A percentile compares a stretch with the other conserved stretches of the same genome.
Conservation (phyloP, 2,329 filamentous ascomycete species). For the Achaetomium macrosporum region DNA sequence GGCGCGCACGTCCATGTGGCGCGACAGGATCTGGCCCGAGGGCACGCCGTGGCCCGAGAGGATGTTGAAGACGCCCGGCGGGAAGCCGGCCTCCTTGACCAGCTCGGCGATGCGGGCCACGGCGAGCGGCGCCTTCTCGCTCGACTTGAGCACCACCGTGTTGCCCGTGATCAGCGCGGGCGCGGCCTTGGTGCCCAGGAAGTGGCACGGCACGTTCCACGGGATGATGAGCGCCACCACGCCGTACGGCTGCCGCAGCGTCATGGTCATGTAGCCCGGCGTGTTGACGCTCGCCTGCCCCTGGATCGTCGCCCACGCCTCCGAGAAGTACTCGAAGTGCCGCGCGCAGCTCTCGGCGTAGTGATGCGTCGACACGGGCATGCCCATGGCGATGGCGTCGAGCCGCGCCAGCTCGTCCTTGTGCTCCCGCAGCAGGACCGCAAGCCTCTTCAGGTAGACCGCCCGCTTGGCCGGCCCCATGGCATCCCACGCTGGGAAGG, state of each 20-base stretch:
- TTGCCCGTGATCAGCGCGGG: constrained; percentile 45
- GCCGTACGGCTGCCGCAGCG: constrained; percentile 45
- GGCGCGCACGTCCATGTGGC: constrained; percentile 64
- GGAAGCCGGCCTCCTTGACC: constrained; percentile 66
- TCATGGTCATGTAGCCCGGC: constrained; percentile 41
- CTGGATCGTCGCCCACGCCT: constrained; percentile 38
- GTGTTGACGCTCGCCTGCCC: constrained; percentile 44
- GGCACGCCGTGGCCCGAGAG: constrained; percentile 63
- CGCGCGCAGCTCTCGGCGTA: constrained; percentile 33
- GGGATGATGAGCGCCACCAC: constrained; percentile 53
- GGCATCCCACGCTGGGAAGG: constrained; percentile 41
- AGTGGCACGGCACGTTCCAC: constrained; percentile 48
- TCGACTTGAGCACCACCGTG: constrained; percentile 48
- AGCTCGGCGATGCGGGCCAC: constrained; percentile 40
- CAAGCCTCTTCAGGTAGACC: constrained; percentile 40
- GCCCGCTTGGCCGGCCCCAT: constrained; percentile 36
- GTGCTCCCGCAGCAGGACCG: constrained; percentile 36
- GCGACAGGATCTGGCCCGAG: constrained; percentile 60
- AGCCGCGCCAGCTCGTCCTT: constrained; percentile 39
- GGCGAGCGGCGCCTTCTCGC: constrained; percentile 49
- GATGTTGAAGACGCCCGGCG: constrained; percentile 68
- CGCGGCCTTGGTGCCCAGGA: constrained; percentile 42
- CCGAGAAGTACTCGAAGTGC: constrained; percentile 37
- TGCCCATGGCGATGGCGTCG: constrained; percentile 42
- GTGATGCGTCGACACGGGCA: constrained; percentile 35